phyloP scores from a whole-genome alignment of 306 rosid species.

The Glycine tomentella region DNA sequence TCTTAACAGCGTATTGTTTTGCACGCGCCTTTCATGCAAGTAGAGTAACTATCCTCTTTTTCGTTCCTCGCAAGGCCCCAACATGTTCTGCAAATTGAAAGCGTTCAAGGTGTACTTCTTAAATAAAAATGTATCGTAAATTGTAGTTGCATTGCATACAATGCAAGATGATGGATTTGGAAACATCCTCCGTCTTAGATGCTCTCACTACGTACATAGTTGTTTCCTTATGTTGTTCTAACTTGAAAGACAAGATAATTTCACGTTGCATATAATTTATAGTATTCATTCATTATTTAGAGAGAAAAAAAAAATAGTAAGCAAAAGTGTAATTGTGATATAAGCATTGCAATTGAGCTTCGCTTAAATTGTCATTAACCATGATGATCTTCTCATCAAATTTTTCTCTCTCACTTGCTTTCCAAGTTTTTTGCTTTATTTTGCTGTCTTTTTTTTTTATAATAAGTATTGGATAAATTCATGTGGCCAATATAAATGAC shows the following conservation, averaged over 20 bases:
- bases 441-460: not conserved
- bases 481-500: not conserved
- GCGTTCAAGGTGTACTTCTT: not conserved
- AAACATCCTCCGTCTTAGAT: too few relatives aligned
- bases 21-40: constrained; percentile 39
- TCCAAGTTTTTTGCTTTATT: not conserved
- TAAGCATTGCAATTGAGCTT: not conserved
- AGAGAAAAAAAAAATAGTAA: too few relatives aligned
- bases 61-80: not conserved
- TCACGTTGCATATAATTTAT: not conserved
- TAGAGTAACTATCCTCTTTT: not conserved
- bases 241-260: not conserved
- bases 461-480: not conserved
- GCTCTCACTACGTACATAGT: not conserved
- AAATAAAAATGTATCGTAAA: not conserved
- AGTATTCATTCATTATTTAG: not conserved
- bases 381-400: not conserved
- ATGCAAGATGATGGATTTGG: not conserved
- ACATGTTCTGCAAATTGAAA: not conserved
- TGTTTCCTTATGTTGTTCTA: not conserved
- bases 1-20: not conserved
- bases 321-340: not conserved
- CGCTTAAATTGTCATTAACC: not conserved
- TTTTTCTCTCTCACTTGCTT: constrained; percentile 1
- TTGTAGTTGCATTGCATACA: not conserved